phyloP scores from a whole-genome alignment of 2,329 filamentous ascomycete species.

The Xenosphaeropsis pyriputrescens region DNA sequence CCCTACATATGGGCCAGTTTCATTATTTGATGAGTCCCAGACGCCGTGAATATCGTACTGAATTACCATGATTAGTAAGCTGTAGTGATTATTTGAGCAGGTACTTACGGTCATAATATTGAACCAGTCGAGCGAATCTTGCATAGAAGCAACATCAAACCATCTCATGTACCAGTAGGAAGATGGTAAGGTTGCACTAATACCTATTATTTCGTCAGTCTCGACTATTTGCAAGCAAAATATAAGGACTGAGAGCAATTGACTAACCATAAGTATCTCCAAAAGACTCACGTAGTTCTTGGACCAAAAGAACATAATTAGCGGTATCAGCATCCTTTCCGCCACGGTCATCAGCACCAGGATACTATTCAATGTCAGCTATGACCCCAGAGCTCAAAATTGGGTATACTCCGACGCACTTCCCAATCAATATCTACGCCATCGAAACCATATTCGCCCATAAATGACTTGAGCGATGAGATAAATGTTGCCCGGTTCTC shows the following conservation, averaged over 20 bases:
- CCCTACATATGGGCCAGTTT: conserved; percentile 17
- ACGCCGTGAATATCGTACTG: conserved; percentile 25
- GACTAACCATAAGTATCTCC: not conserved
- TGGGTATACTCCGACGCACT: too few relatives aligned
- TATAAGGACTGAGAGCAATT: too few relatives aligned
- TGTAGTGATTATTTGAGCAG: not conserved
- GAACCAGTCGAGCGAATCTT: conserved; percentile 1
- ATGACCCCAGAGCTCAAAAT: too few relatives aligned
- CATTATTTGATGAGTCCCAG: conserved; percentile 21
- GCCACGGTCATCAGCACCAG: conserved; percentile 19
- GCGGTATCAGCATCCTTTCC: conserved; percentile 20
- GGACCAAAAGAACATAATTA: conserved; percentile 16
- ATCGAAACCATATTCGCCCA: conserved; percentile 26
- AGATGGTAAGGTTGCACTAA: conserved; percentile 15
- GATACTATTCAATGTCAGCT: conserved; percentile 9
- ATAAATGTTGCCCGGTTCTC: conserved; percentile 21
- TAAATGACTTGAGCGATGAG: conserved; percentile 21
- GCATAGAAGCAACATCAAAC: not conserved
- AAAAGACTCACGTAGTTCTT: conserved; percentile 1
- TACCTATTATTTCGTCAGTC: not conserved
- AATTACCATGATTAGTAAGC: too few relatives aligned
- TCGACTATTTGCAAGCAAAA: too few relatives aligned
- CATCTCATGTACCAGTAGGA: conserved; percentile 2
- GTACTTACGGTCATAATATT: conserved; percentile 9
- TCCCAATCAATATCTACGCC: conserved; percentile 32